A percentile compares a stretch with the other conserved stretches of the same genome.
phyloP scores from a whole-genome alignment of 2,329 filamentous ascomycete species.

The Fusarium falciforme region DNA sequence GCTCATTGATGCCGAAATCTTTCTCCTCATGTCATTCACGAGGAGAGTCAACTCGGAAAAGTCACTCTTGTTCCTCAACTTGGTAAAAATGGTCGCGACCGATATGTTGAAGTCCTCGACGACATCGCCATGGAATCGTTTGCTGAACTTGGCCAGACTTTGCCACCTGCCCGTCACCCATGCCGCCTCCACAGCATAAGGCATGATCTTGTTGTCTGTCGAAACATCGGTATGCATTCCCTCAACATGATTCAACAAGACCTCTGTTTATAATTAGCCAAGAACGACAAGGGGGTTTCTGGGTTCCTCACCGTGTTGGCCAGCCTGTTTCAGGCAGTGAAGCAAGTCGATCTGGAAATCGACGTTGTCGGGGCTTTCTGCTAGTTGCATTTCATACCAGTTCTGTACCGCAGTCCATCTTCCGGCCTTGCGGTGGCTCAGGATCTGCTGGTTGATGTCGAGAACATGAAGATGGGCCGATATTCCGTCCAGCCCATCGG shows the following conservation, averaged over 20 bases:
- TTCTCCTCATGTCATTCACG: constrained; percentile 74
- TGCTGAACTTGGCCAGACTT: constrained; percentile 75
- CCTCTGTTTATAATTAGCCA: constrained; percentile 65
- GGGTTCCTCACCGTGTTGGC: constrained; percentile 83
- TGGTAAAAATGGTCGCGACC: constrained; percentile 70
- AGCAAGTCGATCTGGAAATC: constrained; percentile 87
- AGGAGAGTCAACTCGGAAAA: constrained; percentile 65
- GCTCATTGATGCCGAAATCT: constrained; percentile 79
- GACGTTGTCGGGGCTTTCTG: constrained; percentile 79
- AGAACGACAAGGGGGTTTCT: background rate
- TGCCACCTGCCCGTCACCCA: constrained; percentile 91
- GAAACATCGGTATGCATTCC: constrained; percentile 70
- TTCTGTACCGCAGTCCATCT: constrained; percentile 95
- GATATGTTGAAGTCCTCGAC: constrained; percentile 81
- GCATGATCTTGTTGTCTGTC: constrained; percentile 73
- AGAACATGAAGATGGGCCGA: constrained; percentile 86
- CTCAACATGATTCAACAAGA: constrained; percentile 87
- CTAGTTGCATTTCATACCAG: constrained; percentile 94
- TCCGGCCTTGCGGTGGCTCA: constrained; percentile 92
- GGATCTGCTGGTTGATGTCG: constrained; percentile 92
- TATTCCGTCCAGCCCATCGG: constrained; percentile 94
- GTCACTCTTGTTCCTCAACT: constrained; percentile 66
- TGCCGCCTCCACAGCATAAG: constrained; percentile 89
- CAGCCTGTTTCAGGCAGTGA: constrained; percentile 92
- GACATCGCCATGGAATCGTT: constrained; percentile 61